A percentile compares a stretch with the other conserved stretches of the same genome.
These are phyloP conservation scores for Aspergillaceae sp. DNA, from an alignment of 2,329 filamentous ascomycete genomes.

Conservation along the genomic window DNA sequence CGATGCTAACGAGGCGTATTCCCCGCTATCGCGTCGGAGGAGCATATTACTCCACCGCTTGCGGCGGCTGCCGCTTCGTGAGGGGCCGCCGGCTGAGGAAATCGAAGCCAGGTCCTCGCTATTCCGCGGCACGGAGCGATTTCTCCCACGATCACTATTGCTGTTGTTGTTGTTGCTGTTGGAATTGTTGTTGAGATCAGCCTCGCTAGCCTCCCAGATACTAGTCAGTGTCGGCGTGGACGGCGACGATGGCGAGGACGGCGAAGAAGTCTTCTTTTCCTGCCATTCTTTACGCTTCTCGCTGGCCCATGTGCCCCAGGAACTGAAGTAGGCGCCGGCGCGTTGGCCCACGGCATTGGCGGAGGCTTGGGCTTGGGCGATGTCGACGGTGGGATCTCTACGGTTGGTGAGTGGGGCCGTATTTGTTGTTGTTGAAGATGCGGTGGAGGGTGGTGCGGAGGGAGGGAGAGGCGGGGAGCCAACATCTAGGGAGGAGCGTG, in stretches of 20 bases:
- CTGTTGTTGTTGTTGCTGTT: too few relatives aligned
- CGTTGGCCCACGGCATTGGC: slow-evolving; percentile 46
- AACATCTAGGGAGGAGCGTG: slow-evolving; percentile 20
- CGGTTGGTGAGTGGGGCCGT: slow-evolving; percentile 23
- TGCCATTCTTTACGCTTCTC: slow-evolving; percentile 42
- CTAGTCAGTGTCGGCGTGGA: slow-evolving; percentile 16
- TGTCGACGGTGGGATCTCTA: slow-evolving; percentile 37
- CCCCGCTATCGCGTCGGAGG: slow-evolving; percentile 25
- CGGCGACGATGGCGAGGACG: slow-evolving; percentile 18
- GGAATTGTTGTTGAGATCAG: slow-evolving; percentile 5
- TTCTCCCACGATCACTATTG: slow-evolving; percentile 20
- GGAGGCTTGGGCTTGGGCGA: slow-evolving; percentile 47
- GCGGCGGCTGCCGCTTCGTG: slow-evolving; percentile 25
- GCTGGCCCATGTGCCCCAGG: slow-evolving; percentile 54
- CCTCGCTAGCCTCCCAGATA: slow-evolving; percentile 13
- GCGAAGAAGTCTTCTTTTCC: slow-evolving; percentile 24
- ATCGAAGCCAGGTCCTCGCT: slow-evolving; percentile 18
- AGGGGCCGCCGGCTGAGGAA: slow-evolving; percentile 9
- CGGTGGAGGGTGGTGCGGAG: slow-evolving; percentile 2
- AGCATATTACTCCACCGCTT: slow-evolving; percentile 33
- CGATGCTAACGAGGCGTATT: slow-evolving; percentile 9
- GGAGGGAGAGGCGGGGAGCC: slow-evolving; percentile 18
- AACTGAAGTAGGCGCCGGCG: slow-evolving; percentile 55
- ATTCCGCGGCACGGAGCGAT: slow-evolving; percentile 18
- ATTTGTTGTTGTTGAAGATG: not conserved